Conservation (phyloP, 768 basidiomycete genomes). For the Calvatia gigantea region DNA sequence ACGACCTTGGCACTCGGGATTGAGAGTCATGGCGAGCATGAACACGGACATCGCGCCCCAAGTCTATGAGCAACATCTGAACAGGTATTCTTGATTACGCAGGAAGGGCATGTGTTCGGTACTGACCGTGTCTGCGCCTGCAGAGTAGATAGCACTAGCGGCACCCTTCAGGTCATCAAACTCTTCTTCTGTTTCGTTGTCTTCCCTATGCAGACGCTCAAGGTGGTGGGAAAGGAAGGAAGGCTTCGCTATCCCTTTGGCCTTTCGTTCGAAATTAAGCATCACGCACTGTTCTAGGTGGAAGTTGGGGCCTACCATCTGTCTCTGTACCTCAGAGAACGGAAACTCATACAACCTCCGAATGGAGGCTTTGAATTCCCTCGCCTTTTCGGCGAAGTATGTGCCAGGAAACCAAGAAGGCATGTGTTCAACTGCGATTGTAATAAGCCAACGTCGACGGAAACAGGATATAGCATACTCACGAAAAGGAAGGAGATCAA, state of each 20-base stretch:
- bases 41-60: constrained; percentile 28
- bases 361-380: background rate
- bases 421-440: background rate
- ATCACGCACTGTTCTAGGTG: background rate
- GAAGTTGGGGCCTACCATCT: constrained; percentile 1
- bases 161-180: background rate
- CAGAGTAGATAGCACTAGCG: background rate
- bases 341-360: constrained; percentile 5
- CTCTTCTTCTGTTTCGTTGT: background rate
- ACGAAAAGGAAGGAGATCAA: constrained; percentile 8
- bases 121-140: constrained; percentile 6
- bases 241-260: constrained; percentile 30
- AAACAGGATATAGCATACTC: background rate
- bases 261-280: background rate
- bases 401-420: constrained; percentile 10
- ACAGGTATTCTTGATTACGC: background rate
- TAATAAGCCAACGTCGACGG: background rate
- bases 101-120: too few relatives aligned
- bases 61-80: constrained; percentile 19
- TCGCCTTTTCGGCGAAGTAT: background rate
- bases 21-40: constrained; percentile 34
- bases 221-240: constrained; percentile 52
- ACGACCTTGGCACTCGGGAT: constrained; percentile 31
- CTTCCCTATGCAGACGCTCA: constrained; percentile 22
- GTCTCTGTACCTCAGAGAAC: background rate